Evolutionary conservation across 2,329 filamentous ascomycete genomes (phyloP).

Genomic region (Aspergillus arachidicola): DNA sequence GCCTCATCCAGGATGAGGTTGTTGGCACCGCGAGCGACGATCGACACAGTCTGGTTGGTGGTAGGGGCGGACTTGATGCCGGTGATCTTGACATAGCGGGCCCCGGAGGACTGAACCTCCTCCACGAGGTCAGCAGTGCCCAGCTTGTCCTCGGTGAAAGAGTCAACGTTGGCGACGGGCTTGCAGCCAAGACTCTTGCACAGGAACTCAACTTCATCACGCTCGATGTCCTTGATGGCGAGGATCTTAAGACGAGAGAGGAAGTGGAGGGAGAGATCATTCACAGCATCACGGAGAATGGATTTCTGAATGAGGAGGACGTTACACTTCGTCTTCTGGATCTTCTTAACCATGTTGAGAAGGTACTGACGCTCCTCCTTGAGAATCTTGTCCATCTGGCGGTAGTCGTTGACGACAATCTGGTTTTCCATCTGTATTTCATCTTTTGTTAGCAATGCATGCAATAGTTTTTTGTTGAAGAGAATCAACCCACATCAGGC

Average conservation of each 20-base stretch:
- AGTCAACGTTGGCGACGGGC: constrained; percentile 96
- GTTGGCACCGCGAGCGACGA: constrained; percentile 94
- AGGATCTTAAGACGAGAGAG: constrained; percentile 95
- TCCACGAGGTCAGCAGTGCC: constrained; percentile 91
- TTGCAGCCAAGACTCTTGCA: constrained; percentile 99
- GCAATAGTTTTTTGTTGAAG: not conserved
- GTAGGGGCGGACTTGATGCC: constrained; percentile 76
- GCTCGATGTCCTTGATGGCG: constrained; percentile 95
- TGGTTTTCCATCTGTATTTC: constrained; percentile 88
- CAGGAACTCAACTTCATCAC: constrained; percentile 98
- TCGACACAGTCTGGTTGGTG: constrained; percentile 78
- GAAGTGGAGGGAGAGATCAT: constrained; percentile 96
- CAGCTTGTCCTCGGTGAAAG: constrained; percentile 97
- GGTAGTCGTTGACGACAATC: constrained; percentile 98
- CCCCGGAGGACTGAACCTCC: constrained; percentile 83
- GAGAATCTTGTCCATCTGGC: constrained; percentile 99
- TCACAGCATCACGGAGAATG: constrained; percentile 94
- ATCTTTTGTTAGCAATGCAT: constrained; percentile 21
- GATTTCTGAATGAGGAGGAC: constrained; percentile 98
- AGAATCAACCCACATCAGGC: constrained; percentile 70
- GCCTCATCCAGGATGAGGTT: constrained; percentile 93
- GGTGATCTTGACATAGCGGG: constrained; percentile 91
- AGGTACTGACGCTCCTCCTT: constrained; percentile 99
- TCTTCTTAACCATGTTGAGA: constrained; percentile 99
- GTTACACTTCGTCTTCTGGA: constrained; percentile 99